A percentile compares a stretch with the other conserved stretches of the same genome.
These are phyloP conservation scores for Entelexis paramagnoliae DNA, from an alignment of 1,139 yeast species.

Conservation along the genomic window DNA sequence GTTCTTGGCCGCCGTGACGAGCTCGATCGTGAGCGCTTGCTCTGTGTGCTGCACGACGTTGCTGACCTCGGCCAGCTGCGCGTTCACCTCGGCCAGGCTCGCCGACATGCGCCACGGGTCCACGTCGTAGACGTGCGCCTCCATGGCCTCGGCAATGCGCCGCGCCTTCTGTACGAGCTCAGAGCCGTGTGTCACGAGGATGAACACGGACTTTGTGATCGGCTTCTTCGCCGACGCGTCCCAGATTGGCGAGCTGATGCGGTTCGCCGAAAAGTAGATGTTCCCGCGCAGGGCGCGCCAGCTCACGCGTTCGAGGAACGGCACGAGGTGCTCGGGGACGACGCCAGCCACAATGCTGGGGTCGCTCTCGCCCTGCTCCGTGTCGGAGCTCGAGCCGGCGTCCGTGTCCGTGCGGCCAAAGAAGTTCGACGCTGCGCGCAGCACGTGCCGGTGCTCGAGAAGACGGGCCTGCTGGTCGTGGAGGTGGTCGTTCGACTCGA, in stretches of 20 bases:
- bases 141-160: conserved; percentile 72
- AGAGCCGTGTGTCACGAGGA: conserved; percentile 83
- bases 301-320: conserved; percentile 67
- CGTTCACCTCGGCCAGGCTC: conserved; percentile 49
- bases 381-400: neutral
- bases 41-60: conserved; percentile 62
- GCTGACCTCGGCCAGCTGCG: conserved; percentile 52
- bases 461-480: conserved; percentile 46
- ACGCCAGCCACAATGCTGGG: conserved; percentile 70
- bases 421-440: conserved; percentile 59
- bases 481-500: conserved; percentile 46
- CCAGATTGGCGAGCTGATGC: conserved; percentile 49
- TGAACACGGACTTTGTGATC: conserved; percentile 59
- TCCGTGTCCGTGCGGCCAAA: conserved; percentile 35
- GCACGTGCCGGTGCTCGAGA: conserved; percentile 56
- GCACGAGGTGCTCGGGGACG: conserved; percentile 57
- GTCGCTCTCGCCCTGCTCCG: neutral
- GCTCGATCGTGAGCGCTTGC: conserved; percentile 62
- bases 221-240: conserved; percentile 42
- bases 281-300: conserved; percentile 94
- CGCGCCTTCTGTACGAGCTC: conserved; percentile 57
- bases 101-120: conserved; percentile 25
- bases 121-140: conserved; percentile 53
- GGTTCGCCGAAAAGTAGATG: conserved; percentile 61
- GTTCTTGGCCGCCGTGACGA: conserved; percentile 68